Conservation (phyloP, 306 rosid species). For the Ormosia emarginata region DNA sequence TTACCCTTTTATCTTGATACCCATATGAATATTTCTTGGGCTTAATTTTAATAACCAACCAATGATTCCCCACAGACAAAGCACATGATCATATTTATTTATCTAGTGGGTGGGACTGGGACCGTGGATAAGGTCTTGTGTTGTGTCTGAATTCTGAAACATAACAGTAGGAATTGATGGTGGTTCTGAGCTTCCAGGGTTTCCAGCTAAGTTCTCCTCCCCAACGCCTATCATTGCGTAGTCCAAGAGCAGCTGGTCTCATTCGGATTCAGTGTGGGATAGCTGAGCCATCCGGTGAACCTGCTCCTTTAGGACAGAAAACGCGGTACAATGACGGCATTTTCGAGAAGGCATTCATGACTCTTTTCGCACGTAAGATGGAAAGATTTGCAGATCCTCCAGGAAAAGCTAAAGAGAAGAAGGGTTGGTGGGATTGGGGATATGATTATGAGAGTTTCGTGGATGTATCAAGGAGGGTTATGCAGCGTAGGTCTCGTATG, state of each 20-base stretch:
- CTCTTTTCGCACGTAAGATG: conserved; percentile 79
- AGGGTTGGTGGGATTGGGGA: conserved; percentile 44
- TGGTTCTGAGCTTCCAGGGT: conserved; percentile 37
- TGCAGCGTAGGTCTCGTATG: conserved; percentile 73
- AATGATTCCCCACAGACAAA: neutral
- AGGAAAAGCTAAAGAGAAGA: neutral
- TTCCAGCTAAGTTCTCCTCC: conserved; percentile 18
- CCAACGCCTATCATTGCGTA: neutral
- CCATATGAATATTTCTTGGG: neutral
- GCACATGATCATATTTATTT: neutral
- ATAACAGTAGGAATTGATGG: conserved; percentile 20
- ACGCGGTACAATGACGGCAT: conserved; percentile 74
- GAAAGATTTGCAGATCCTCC: conserved; percentile 43
- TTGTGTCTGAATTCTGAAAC: neutral
- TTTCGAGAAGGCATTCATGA: conserved; percentile 76
- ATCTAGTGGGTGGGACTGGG: neutral
- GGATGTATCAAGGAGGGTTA: conserved; percentile 76
- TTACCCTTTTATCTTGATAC: neutral
- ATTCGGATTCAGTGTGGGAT: conserved; percentile 57
- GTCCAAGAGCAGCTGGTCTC: neutral
- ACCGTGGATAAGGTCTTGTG: neutral
- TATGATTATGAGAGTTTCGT: conserved; percentile 84
- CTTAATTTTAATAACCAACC: neutral
- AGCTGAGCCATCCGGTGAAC: conserved; percentile 75
- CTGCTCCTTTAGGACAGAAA: conserved; percentile 81